These are phyloP conservation scores for Flaveria linearis DNA, from an alignment of 129 eudicot species.

Conservation along the genomic window DNA sequence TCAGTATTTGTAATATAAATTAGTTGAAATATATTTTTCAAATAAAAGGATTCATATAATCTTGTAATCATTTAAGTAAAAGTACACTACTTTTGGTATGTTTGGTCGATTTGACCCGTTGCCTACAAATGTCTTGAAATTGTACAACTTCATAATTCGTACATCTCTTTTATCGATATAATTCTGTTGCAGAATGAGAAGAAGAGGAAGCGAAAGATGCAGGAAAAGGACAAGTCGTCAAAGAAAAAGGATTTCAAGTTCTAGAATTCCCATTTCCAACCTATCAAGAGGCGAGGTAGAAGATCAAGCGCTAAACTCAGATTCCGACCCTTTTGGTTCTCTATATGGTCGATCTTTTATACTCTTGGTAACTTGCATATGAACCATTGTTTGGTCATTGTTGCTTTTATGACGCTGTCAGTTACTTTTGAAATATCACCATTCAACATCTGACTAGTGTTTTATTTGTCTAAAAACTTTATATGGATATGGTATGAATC, in stretches of 20 bases:
- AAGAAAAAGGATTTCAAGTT: constrained; percentile 93
- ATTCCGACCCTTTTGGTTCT: neutral
- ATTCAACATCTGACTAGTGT: neutral
- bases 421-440: neutral
- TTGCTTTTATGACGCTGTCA: neutral
- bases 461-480: neutral
- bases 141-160: neutral
- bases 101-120: neutral
- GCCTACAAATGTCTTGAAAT: neutral
- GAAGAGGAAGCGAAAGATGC: constrained; percentile 87
- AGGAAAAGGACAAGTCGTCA: constrained; percentile 73
- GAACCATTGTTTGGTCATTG: neutral
- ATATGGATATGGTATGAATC: neutral
- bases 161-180: neutral
- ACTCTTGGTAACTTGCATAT: neutral
- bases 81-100: neutral
- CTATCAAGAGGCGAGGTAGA: neutral
- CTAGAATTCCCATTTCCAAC: constrained; percentile 18
- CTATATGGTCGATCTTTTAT: neutral
- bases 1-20: neutral
- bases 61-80: neutral
- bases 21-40: neutral
- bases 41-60: neutral
- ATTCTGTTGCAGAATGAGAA: constrained; percentile 60
- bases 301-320: neutral